Conservation (phyloP, 257 asterid genomes). For the Solanum bulbocastanum region DNA sequence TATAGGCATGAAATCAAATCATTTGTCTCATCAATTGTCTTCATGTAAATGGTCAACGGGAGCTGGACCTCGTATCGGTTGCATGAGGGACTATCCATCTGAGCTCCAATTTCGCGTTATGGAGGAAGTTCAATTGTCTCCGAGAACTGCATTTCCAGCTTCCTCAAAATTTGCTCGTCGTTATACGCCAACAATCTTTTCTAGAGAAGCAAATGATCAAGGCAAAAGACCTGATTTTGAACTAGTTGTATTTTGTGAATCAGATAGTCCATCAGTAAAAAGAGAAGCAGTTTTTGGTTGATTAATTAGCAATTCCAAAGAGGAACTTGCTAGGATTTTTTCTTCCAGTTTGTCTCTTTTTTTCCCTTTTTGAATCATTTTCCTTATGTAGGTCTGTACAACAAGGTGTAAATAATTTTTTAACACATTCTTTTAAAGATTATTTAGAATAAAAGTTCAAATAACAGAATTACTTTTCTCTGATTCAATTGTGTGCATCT, state of each 20-base stretch:
- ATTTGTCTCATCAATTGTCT: slow-evolving; percentile 56
- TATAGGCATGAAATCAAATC: slow-evolving; percentile 56
- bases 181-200: neutral
- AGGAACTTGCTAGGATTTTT: neutral
- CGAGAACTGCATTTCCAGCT: slow-evolving; percentile 26
- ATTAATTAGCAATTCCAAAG: neutral
- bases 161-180: slow-evolving; percentile 19
- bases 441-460: neutral
- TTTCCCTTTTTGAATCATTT: neutral
- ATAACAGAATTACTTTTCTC: neutral
- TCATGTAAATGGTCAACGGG: slow-evolving; percentile 80
- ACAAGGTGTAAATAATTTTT: neutral
- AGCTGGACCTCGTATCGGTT: slow-evolving; percentile 88
- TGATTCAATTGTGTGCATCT: neutral
- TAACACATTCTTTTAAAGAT: neutral
- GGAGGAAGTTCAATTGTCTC: slow-evolving; percentile 66
- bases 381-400: neutral
- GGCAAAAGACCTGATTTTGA: neutral
- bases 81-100: slow-evolving; percentile 73
- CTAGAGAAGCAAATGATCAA: neutral
- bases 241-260: neutral
- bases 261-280: neutral
- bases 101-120: slow-evolving; percentile 65
- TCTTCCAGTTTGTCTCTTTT: neutral
- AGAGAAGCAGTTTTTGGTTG: neutral